Evolutionary conservation across 768 basidiomycete genomes (phyloP), one percentile per base, ranked within the genome.

Genomic region (Kwoniella shandongensis): DNA sequence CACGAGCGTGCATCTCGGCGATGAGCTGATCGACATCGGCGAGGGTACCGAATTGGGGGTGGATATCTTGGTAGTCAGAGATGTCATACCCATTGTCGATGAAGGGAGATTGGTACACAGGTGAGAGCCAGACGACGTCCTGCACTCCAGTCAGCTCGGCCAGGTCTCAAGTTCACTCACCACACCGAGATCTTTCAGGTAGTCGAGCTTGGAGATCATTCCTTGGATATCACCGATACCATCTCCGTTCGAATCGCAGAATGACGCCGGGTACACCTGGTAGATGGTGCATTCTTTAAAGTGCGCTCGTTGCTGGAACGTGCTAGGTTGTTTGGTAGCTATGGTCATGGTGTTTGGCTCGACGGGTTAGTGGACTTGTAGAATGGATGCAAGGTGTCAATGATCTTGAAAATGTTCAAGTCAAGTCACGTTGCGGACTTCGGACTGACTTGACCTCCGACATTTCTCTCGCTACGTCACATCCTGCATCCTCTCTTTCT

Each of bases 51-150:
- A 50, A 68, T 26, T 22, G 48, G 30, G 49, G 23, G 49, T 65
- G n/a, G 32, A 65, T 54, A 15, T 57, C 50, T 29, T 81, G 79
- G 76, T 86, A 88, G 67, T 88, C 84, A n/a, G 84, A 81, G 60
- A 86, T 85, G 61, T 44, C 55, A 56, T 86, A 86, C 10, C 85
- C 86, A 84, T 86, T 86, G 73, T 88, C 86, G 2, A 81, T 82
- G 51, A 82, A 76, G 0, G 86, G 86, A 1, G 82, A 84, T 50
- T 80, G 79, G 75, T 86, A 88, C 39, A 88, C 86, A 8, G 86
- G 86, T 2, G 79, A 82, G 18, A 88, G 79, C 86, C 87, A 88
- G 17, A 88, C 66, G 0, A 85, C 80, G 59, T 86, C 82, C 48
- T 50, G 35, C 13, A 50, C 48, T 5, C 4, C 11, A 6, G 48